Percentiles rank a stretch among this genome's conserved stretches.
These are phyloP conservation scores for Simmondsia chinensis DNA, from an alignment of 148 eudicot genomes.

Conservation along the genomic window DNA sequence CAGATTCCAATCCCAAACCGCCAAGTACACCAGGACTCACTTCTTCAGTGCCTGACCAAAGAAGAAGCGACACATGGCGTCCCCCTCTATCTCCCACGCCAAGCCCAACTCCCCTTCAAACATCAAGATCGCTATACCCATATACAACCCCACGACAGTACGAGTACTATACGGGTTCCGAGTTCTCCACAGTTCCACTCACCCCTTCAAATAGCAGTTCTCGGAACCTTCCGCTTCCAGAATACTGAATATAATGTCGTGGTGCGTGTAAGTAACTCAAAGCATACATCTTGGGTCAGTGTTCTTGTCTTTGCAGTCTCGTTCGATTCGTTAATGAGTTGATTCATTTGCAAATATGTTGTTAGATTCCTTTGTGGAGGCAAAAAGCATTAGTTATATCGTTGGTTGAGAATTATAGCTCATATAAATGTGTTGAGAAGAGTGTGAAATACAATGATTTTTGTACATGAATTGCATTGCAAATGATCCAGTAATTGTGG, in stretches of 20 bases:
- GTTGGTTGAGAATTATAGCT: neutral
- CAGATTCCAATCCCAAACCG: constrained; percentile 17
- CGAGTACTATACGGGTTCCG: constrained; percentile 58
- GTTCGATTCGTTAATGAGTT: constrained; percentile 26
- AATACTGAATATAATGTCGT: constrained; percentile 24
- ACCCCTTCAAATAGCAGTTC: constrained; percentile 51
- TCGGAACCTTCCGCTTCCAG: constrained; percentile 23
- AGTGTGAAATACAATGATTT: no score
- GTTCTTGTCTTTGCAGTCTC: constrained; percentile 1
- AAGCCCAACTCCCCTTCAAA: constrained; percentile 19
- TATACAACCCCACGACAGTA: constrained; percentile 29
- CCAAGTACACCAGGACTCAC: constrained; percentile 16
- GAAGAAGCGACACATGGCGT: constrained; percentile 15
- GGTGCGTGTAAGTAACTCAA: constrained; percentile 29
- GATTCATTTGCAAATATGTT: constrained; percentile 25
- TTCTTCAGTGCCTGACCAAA: constrained; percentile 23
- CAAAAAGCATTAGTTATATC: no score
- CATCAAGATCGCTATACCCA: constrained; percentile 21
- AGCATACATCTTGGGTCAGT: constrained; percentile 9
- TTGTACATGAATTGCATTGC: no score
- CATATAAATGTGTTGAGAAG: no score
- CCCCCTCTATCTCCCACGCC: constrained; percentile 28
- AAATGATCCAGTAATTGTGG: no score
- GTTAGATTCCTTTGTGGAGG: no score
- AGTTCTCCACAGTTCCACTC: constrained; percentile 93